Evolutionary conservation across 495 filamentous ascomycete species (phyloP), one percentile per base, ranked within the genome.

Genomic region (Tuber aestivum): DNA sequence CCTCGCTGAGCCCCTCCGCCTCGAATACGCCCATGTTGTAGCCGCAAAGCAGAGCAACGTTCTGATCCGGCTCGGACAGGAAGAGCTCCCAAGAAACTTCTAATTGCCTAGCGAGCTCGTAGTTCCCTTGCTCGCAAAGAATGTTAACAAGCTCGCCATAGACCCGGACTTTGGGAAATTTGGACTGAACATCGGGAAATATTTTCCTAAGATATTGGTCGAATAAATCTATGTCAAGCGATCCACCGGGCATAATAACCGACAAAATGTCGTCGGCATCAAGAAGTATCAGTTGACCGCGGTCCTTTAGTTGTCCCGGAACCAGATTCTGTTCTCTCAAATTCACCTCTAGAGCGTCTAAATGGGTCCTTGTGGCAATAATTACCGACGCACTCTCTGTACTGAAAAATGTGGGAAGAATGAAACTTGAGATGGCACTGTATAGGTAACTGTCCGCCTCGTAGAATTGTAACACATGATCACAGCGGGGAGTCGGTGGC

Each of bases 121-220:
- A 80, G 4, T 74, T 71, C 7, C 78, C 80, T 32, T 75, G 78
- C 70, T 80, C 78, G 71, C 82, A 83, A 35, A 83, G 76, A 37
- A 83, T 79, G 69, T 83, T 82, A 70, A 83, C 82, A 35, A 83
- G 70, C 69, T 83, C 82, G 20, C 82, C 82, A 74, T 83, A 83
- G 71, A 78, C 80, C 56, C 82, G 76, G 74, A 83, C 69, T 38
- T 72, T 78, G n/a, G 78, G 80, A 44, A 77, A 81, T 27, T 72
- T 72, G 38, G 77, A 81, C 68, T 70, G 82, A 72, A 83, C 50
- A 41, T 72, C 75, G 41, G 74, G 50, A 38, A 80, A 79, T 16
- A 83, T 68, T 70, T 77, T 77, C 44, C 72, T 69, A 38, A 82
- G 82, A 72, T 82, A 82, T 23, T 27, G 78, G 20, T 82, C 72